Evolutionary conservation across 345 rosid species (phyloP), one percentile per base, ranked within the genome.

Genomic region (Erodium maritimum): DNA sequence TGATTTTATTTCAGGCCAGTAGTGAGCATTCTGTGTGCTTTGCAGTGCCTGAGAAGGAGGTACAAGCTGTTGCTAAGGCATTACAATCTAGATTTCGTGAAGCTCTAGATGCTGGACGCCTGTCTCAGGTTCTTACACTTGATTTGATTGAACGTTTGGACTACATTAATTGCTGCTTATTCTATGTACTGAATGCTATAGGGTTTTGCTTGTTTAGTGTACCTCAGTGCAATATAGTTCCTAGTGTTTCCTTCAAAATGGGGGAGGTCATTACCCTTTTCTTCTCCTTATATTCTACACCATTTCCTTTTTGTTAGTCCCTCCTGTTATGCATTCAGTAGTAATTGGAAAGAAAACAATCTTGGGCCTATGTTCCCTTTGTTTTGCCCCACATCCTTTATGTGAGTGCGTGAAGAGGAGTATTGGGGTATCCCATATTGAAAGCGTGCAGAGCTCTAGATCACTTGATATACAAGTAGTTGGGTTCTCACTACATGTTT

Each of bases 1-100:
- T 42, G 34, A 45, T 34, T 78, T 51, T 55, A 20, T 20, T 52
- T 45, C 11, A 94, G 99, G 99, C 99, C 61, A 94, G 97, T 70
- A 94, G 97, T 68, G 97, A 94, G 78, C 97, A 94, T 75, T 90
- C 97, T 64, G 87, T 94, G 61, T 94, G 99, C 75, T 94, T 94
- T 82, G 97, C 97, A 62, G 97, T 90, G 55, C 99, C 97, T 25
- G 99, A 93, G 70, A 94, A 80, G 67, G 99, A 94, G 75, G 99
- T 94, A 24, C 70, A 78, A 22, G 95, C 96, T 20, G 97, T 94
- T 52, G 88, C 91, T 0, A 90, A 90, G 69, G 96, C 97, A 59
- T 70, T 94, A 61, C 69, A 84, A 53, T 86, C 88, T 50, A 87
- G 87, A 63, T 94, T 94, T 77, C 77, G 74, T 55, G 82, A 85